These are phyloP conservation scores for Phenoliferia sp. DNA, from an alignment of 1,284 basidiomycete genomes.

Conservation along the genomic window DNA sequence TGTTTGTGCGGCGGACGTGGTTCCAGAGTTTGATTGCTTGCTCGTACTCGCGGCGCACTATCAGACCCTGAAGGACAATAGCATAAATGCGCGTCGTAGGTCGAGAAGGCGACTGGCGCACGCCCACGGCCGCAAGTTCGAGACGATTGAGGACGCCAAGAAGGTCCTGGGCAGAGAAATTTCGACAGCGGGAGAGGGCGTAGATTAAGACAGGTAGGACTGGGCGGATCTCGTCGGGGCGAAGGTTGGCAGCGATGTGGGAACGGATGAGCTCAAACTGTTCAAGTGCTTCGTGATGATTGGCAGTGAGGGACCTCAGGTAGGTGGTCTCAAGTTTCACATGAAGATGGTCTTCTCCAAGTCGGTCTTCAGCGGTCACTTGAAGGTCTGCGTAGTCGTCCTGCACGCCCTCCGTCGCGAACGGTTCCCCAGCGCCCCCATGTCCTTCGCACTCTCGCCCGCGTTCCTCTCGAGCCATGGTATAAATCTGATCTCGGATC, in stretches of 20 bases:
- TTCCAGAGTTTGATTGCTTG: slow-evolving; percentile 6
- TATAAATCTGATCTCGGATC: not conserved
- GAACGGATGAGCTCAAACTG: slow-evolving; percentile 3
- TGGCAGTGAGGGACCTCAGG: not conserved
- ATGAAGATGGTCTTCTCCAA: not conserved
- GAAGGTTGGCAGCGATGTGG: not conserved
- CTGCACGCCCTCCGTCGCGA: not conserved
- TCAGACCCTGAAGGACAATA: slow-evolving; percentile 12
- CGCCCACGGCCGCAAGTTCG: not conserved
- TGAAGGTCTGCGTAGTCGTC: not conserved
- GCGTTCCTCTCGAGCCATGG: too few relatives aligned
- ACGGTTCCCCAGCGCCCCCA: not conserved
- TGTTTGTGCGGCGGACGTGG: not conserved
- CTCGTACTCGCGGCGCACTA: not conserved
- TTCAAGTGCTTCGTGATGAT: not conserved
- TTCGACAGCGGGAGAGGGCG: not conserved
- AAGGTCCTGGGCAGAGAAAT: not conserved
- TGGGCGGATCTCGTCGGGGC: not conserved
- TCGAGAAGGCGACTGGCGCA: not conserved
- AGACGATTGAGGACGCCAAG: slow-evolving; percentile 2
- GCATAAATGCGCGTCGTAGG: slow-evolving; percentile 10
- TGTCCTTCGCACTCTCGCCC: not conserved
- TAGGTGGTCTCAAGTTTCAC: not conserved
- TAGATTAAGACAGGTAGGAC: slow-evolving; percentile 7
- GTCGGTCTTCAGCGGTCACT: not conserved